phyloP scores from a whole-genome alignment of 1,284 basidiomycete genomes.

The Austropuccinia psidii region DNA sequence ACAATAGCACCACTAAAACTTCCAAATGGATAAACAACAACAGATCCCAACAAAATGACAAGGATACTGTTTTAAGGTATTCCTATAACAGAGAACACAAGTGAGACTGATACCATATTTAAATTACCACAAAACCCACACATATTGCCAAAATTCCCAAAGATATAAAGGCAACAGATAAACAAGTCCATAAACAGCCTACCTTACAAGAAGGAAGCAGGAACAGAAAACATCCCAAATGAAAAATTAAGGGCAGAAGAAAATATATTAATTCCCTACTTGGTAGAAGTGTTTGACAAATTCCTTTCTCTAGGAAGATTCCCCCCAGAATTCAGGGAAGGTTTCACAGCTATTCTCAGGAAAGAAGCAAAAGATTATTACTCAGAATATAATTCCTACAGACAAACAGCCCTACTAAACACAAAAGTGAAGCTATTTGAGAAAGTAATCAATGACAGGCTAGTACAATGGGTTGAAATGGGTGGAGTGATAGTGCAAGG shows the following conservation, averaged over 20 bases:
- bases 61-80: neutral
- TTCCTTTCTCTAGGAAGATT: neutral
- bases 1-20: neutral
- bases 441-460: neutral
- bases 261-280: neutral
- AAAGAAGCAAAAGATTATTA: constrained; percentile 6
- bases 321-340: neutral
- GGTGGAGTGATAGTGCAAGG: neutral
- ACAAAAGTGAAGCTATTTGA: constrained; percentile 9
- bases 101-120: too few relatives aligned
- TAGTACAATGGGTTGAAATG: neutral
- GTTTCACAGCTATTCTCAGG: neutral
- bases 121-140: neutral
- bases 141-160: too few relatives aligned
- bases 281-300: neutral
- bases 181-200: neutral
- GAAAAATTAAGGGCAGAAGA: neutral
- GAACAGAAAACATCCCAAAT: neutral
- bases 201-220: neutral
- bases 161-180: neutral
- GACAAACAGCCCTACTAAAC: neutral
- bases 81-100: neutral
- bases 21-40: neutral
- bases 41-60: neutral
- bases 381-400: neutral